Percentiles rank a stretch among this genome's conserved stretches.
These are phyloP conservation scores for Penicillium paneum DNA, from an alignment of 2,329 filamentous ascomycete genomes.

Conservation along the genomic window DNA sequence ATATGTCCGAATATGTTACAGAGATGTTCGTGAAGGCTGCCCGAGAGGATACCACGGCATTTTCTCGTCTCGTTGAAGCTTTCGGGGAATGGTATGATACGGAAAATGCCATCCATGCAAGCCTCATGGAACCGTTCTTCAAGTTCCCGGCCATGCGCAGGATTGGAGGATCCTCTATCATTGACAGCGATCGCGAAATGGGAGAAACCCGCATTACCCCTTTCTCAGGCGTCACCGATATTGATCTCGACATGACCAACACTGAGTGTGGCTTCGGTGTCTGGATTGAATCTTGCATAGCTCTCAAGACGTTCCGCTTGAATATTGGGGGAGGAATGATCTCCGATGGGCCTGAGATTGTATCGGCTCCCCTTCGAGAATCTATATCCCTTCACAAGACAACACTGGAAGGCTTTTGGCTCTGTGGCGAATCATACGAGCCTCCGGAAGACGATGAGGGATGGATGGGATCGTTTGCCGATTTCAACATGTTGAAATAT, in stretches of 20 bases:
- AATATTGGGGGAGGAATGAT: not conserved
- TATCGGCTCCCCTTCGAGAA: not conserved
- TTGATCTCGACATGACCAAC: not conserved
- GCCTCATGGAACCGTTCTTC: slow-evolving; percentile 2
- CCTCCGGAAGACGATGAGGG: not conserved
- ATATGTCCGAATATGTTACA: not conserved
- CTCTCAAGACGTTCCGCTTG: not conserved
- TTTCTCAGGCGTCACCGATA: not conserved
- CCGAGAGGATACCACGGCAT: not conserved
- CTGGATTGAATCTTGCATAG: slow-evolving; percentile 2
- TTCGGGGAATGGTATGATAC: not conserved
- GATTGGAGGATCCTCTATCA: not conserved
- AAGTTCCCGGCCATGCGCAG: not conserved
- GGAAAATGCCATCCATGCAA: not conserved
- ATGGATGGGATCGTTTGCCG: not conserved
- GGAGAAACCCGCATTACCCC: not conserved
- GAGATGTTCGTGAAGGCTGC: not conserved
- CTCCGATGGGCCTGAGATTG: not conserved
- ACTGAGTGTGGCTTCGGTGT: not conserved
- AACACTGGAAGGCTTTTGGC: not conserved
- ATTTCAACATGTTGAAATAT: not conserved
- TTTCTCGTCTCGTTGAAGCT: not conserved
- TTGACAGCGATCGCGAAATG: not conserved
- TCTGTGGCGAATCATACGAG: not conserved
- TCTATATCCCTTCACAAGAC: not conserved